Evolutionary conservation across 2,329 filamentous ascomycete species (phyloP).

Genomic region (Colletotrichum ledebouriae): DNA sequence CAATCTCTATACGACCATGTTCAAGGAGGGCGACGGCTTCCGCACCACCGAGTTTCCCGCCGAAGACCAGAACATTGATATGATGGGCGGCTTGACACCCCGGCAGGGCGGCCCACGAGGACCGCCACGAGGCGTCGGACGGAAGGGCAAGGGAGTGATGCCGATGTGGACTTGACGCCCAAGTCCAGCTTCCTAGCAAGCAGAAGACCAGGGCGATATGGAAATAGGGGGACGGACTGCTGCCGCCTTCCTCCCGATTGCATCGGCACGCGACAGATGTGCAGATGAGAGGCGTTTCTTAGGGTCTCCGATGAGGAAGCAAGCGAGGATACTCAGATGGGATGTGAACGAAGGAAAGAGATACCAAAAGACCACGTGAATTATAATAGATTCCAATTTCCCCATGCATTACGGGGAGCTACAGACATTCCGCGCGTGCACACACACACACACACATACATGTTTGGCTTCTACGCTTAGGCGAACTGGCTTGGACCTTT

Average conservation of each 20-base stretch:
- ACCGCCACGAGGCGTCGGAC: constrained; percentile 32
- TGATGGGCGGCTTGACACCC: constrained; percentile 43
- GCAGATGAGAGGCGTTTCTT: not conserved
- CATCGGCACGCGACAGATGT: constrained; percentile 5
- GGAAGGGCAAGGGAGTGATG: constrained; percentile 38
- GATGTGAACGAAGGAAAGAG: constrained; percentile 8
- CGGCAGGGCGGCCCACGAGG: constrained; percentile 41
- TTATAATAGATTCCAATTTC: not conserved
- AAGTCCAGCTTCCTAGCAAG: not conserved
- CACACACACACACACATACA: not conserved
- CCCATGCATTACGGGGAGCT: constrained; percentile 2
- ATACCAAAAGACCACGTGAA: constrained; percentile 29
- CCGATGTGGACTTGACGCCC: constrained; percentile 30
- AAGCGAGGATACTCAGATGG: constrained; percentile 6
- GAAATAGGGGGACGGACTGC: not conserved
- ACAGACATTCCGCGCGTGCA: not conserved
- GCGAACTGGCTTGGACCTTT: not conserved
- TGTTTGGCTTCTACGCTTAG: not conserved
- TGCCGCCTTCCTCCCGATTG: not conserved
- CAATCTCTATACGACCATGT: constrained; percentile 77
- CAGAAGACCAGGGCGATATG: not conserved
- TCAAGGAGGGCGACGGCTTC: constrained; percentile 84
- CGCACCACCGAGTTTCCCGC: constrained; percentile 48
- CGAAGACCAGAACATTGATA: constrained; percentile 50
- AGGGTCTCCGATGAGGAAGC: not conserved